Conservation (phyloP, 768 basidiomycete genomes). For the Boletus sp. region DNA sequence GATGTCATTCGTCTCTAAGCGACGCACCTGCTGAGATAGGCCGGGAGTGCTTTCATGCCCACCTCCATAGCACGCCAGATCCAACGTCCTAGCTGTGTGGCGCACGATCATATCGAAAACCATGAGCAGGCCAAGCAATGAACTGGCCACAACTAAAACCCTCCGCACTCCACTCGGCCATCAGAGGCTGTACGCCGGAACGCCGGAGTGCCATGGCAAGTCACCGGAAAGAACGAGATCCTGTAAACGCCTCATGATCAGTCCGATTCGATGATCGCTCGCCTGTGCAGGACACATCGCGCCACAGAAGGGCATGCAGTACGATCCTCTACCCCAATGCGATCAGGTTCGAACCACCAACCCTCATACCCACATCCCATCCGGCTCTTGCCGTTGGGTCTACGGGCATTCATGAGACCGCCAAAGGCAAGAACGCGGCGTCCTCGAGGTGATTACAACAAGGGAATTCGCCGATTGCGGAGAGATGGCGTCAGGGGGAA, state of each 20-base stretch:
- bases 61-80: not conserved
- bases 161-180: not conserved
- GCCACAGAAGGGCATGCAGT: slow-evolving; percentile 6
- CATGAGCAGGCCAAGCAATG: slow-evolving; percentile 6
- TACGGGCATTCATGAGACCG: not conserved
- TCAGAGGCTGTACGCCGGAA: not conserved
- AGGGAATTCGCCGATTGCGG: slow-evolving; percentile 11
- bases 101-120: slow-evolving; percentile 8
- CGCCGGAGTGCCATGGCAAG: not conserved
- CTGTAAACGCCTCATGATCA: not conserved
- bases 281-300: not conserved
- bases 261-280: slow-evolving; percentile 1
- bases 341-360: not conserved
- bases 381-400: not conserved
- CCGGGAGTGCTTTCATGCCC: not conserved
- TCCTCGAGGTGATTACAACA: slow-evolving; percentile 32
- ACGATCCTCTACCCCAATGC: not conserved
- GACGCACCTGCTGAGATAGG: not conserved
- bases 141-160: not conserved
- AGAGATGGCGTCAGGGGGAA: slow-evolving; percentile 9
- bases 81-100: not conserved
- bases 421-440: slow-evolving; percentile 19
- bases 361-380: slow-evolving; percentile 15
- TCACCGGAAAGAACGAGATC: too few relatives aligned
- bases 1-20: slow-evolving; percentile 6